phyloP scores from a whole-genome alignment of 2,329 filamentous ascomycete genomes.

The Malbranchea zuffiana region DNA sequence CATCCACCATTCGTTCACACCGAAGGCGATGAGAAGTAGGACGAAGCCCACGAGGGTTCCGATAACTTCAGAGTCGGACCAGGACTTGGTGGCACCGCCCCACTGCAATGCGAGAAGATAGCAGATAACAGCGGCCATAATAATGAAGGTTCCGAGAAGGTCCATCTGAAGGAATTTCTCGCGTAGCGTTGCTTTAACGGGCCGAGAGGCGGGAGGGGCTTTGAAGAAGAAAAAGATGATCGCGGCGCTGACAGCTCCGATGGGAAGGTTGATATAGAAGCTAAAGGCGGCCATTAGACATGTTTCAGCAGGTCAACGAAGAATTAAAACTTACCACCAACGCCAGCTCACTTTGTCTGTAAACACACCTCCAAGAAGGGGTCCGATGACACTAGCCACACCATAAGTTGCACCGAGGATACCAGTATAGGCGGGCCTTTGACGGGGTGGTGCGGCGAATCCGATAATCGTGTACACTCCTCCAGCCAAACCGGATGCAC shows the following conservation, averaged over 20 bases:
- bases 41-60: slow-evolving; percentile 18
- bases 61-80: slow-evolving; percentile 18
- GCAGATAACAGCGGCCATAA: slow-evolving; percentile 20
- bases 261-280: slow-evolving; percentile 30
- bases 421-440: slow-evolving; percentile 13
- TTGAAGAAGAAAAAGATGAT: slow-evolving; percentile 15
- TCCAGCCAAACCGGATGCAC: slow-evolving; percentile 28
- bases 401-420: slow-evolving; percentile 15
- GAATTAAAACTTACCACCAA: slow-evolving; percentile 12
- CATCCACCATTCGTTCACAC: slow-evolving; percentile 11
- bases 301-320: background rate
- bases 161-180: slow-evolving; percentile 19
- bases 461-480: slow-evolving; percentile 26
- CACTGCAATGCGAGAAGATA: slow-evolving; percentile 22
- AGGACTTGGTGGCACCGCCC: slow-evolving; percentile 19
- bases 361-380: slow-evolving; percentile 15
- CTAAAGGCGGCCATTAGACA: slow-evolving; percentile 12
- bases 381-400: slow-evolving; percentile 14
- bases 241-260: slow-evolving; percentile 11
- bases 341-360: slow-evolving; percentile 15
- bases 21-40: slow-evolving; percentile 17
- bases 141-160: slow-evolving; percentile 17
- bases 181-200: slow-evolving; percentile 11
- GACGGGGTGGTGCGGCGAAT: slow-evolving; percentile 10
- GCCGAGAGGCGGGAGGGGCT: slow-evolving; percentile 12